phyloP scores from a whole-genome alignment of 2,329 filamentous ascomycete species.

The Botrytis aclada region DNA sequence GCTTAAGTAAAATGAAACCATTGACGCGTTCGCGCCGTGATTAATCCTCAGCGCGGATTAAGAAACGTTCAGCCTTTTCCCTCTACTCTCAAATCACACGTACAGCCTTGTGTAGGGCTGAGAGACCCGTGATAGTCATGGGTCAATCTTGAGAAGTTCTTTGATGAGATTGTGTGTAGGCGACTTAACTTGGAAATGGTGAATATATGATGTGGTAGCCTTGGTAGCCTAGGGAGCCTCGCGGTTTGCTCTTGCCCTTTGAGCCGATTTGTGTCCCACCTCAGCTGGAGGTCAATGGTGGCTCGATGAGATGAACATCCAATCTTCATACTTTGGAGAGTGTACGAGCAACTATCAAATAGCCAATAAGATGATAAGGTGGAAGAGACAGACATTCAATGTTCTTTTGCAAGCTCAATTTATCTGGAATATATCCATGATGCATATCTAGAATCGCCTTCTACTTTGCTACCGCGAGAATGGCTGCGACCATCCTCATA shows the following conservation, averaged over 20 bases:
- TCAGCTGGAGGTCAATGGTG: not conserved
- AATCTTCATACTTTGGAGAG: not conserved
- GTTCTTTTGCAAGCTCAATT: not conserved
- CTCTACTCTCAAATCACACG: not conserved
- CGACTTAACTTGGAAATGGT: not conserved
- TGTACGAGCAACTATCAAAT: not conserved
- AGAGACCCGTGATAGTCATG: not conserved
- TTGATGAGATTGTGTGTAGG: not conserved
- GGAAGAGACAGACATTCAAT: not conserved
- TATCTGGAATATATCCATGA: not conserved
- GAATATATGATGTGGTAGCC: not conserved
- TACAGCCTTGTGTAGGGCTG: not conserved
- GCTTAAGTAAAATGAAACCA: not conserved
- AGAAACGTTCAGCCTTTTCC: not conserved
- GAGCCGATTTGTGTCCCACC: not conserved
- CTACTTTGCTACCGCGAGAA: not conserved
- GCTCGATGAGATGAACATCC: not conserved
- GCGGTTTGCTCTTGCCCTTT: not conserved
- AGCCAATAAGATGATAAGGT: not conserved
- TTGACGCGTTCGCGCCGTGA: not conserved
- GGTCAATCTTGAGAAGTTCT: not conserved
- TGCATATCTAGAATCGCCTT: not conserved
- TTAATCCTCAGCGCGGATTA: not conserved
- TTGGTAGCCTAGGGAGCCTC: not conserved
- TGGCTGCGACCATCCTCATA: constrained; percentile 39